Conservation (phyloP, 2,329 filamentous ascomycete species). For the Stromatinia cepivora region DNA sequence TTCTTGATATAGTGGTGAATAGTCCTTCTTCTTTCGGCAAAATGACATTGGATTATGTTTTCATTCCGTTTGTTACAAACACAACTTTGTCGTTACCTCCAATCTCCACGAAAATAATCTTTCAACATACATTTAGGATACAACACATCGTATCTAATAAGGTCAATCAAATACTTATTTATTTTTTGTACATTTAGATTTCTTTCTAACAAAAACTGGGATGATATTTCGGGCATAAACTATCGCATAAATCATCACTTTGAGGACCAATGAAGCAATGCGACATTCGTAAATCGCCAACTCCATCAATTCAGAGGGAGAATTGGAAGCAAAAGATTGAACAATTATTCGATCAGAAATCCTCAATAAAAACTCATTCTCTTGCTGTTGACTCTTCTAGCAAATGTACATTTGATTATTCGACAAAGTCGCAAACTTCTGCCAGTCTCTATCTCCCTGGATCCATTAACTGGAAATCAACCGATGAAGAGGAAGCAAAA, state of each 20-base stretch:
- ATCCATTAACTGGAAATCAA: neutral
- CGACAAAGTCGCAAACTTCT: conserved; percentile 43
- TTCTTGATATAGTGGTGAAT: neutral
- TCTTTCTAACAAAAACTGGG: no score
- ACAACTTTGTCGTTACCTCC: neutral
- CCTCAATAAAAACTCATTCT: conserved; percentile 56
- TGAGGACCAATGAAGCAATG: neutral
- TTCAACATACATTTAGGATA: neutral
- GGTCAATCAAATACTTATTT: no score
- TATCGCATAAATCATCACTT: neutral
- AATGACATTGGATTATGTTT: neutral
- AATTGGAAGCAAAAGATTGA: conserved; percentile 85
- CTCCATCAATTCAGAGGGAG: conserved; percentile 37
- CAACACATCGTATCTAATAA: neutral
- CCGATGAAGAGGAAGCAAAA: neutral
- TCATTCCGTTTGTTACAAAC: neutral
- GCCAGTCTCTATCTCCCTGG: conserved; percentile 71
- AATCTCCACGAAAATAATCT: no score
- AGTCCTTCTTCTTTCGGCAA: neutral
- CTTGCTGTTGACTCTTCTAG: conserved; percentile 67
- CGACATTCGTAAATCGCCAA: conserved; percentile 39
- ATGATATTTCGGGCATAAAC: neutral
- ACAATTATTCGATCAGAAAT: conserved; percentile 62
- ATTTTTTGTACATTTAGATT: neutral
- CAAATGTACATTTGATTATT: conserved; percentile 64